Evolutionary conservation across 371 early-diverging fungal genomes (phyloP), one percentile per base, ranked within the genome.

Genomic region (Mucor irregularis): DNA sequence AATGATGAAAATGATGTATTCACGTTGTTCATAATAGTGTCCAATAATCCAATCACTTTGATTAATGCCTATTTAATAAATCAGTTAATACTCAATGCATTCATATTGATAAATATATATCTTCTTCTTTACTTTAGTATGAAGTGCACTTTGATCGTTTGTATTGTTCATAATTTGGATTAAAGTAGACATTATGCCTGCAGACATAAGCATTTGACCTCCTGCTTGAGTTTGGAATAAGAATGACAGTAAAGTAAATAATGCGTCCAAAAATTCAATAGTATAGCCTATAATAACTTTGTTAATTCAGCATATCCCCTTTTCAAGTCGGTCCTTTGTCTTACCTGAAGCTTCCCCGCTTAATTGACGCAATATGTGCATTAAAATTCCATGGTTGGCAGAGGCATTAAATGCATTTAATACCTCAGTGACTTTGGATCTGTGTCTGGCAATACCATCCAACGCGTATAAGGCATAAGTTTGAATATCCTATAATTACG

Each of bases 311-410:
- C 25, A n/a, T 9, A 1, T 8, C 3, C 9, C 26, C 26, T 4
- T 26, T 25, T 29, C 44, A 29, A 22, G 5, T 19, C 69, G 75
- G 30, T 91, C 89, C 7, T 82, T 83, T 56, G 86, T 81, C 21
- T 33, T 58, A 58, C 50, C 34, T 17, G 64, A 30, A n/a, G 42
- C 26, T 3, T 35, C 11, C 49, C 45, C 43, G 28, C 31, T 19
- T 3, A 64, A 29, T 64, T 84, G 88, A 46, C 91, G 86, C 26
- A 93, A 51, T 7, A 90, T 79, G 56, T 85, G 89, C 66, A 97
- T 80, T n/a, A 97, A 70, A 10, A 88, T 75, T 17, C 98, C 98
- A 64, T 97, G 96, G 62, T 94, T 96, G 2, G 93, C 94, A 3
- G 93, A 90, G 0, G 94, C 94, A 61, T 95, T 95, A 44, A 96